A percentile compares a stretch with the other conserved stretches of the same genome.
Evolutionary conservation across 108 stramenopile genomes (phyloP).

Genomic region (Bacterosira constricta): DNA sequence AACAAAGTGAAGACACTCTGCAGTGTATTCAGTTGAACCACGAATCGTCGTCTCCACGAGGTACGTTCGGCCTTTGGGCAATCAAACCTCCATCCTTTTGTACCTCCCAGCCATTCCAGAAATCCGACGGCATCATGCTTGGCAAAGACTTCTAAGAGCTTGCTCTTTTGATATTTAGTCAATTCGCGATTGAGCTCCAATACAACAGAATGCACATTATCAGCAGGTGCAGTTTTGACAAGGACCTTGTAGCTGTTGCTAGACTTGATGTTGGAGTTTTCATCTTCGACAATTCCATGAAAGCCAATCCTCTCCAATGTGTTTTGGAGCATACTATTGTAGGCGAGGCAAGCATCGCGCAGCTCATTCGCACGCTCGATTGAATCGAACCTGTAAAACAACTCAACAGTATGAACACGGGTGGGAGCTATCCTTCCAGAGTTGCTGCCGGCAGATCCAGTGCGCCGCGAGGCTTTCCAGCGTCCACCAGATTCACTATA

Average conservation of each 20-base stretch:
- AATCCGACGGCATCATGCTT: background rate
- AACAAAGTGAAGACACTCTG: slow-evolving; percentile 7
- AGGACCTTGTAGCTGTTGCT: background rate
- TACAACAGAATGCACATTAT: background rate
- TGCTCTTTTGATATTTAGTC: background rate
- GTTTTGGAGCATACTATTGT: background rate
- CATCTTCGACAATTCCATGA: background rate
- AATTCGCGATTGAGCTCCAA: background rate
- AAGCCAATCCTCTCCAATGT: background rate
- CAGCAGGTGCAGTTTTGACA: background rate
- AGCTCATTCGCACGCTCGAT: background rate
- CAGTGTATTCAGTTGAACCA: slow-evolving; percentile 7
- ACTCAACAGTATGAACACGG: background rate
- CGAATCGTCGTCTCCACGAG: slow-evolving; percentile 3
- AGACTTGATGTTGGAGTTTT: too few relatives aligned
- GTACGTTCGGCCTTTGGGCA: background rate
- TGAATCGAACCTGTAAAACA: background rate
- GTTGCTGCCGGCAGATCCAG: too few relatives aligned
- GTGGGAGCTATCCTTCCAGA: too few relatives aligned
- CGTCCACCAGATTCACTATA: too few relatives aligned
- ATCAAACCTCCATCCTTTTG: slow-evolving; percentile 9
- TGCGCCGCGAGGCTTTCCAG: too few relatives aligned
- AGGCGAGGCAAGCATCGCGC: background rate
- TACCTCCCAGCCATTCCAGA: slow-evolving; percentile 9
- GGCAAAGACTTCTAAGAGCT: background rate